These are phyloP conservation scores for Crithidia fasciculata DNA, from an alignment of 208 protist genomes.

Conservation along the genomic window DNA sequence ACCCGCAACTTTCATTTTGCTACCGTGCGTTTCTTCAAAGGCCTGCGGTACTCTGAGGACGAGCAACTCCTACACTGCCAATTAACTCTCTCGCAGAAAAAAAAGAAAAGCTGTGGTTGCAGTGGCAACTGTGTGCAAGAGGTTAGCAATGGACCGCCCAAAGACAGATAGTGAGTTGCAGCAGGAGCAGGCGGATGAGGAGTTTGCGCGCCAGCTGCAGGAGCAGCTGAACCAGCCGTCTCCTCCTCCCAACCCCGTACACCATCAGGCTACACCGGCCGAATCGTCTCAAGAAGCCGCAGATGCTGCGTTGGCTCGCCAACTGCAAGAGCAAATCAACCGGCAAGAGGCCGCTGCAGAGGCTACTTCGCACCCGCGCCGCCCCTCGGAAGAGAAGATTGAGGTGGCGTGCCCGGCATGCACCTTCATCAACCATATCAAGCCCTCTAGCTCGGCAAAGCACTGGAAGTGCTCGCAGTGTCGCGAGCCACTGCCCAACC, in stretches of 20 bases:
- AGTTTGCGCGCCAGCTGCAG: slow-evolving; percentile 64
- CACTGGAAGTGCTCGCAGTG: slow-evolving; percentile 66
- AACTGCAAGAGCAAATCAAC: slow-evolving; percentile 43
- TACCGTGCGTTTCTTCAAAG: no score
- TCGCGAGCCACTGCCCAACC: slow-evolving; percentile 36
- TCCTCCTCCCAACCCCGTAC: neutral
- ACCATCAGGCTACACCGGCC: neutral
- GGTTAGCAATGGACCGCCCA: slow-evolving; percentile 26
- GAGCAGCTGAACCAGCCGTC: slow-evolving; percentile 50
- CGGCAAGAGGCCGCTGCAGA: slow-evolving; percentile 20
- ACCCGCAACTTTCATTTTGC: no score
- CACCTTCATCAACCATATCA: slow-evolving; percentile 65
- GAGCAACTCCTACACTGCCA: no score
- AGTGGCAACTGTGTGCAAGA: slow-evolving; percentile 10
- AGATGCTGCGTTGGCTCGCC: slow-evolving; percentile 34
- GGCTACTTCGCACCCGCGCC: neutral
- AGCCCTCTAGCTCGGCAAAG: slow-evolving; percentile 36
- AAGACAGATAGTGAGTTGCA: slow-evolving; percentile 43
- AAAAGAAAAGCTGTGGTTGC: neutral
- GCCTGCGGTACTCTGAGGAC: no score
- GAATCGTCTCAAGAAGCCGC: slow-evolving; percentile 24
- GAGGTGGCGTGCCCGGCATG: slow-evolving; percentile 57
- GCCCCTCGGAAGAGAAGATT: slow-evolving; percentile 12
- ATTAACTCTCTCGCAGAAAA: neutral
- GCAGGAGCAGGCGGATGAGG: slow-evolving; percentile 66